Evolutionary conservation across 2,329 filamentous ascomycete genomes (phyloP).

Genomic region (Beauveria asiatica): DNA sequence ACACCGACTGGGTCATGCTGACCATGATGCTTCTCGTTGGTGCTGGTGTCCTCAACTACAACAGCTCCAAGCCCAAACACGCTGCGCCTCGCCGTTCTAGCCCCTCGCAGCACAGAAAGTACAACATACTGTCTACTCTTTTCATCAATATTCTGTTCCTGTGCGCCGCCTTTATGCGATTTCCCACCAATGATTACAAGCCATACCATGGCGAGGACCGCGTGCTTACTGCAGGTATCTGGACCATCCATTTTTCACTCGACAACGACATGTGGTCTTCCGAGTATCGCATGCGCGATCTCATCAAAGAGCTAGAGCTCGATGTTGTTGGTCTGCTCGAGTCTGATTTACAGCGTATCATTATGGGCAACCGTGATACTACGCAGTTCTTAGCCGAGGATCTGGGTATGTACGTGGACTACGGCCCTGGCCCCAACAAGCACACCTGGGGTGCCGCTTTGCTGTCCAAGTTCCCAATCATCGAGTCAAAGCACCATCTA

Average conservation of each 20-base stretch:
- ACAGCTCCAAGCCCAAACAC: constrained; percentile 38
- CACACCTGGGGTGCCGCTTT: constrained; percentile 95
- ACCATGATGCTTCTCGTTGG: constrained; percentile 78
- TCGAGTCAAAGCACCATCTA: constrained; percentile 94
- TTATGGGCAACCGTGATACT: constrained; percentile 97
- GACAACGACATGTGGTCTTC: constrained; percentile 99
- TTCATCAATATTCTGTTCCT: constrained; percentile 72
- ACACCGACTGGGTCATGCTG: constrained; percentile 91
- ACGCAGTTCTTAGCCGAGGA: constrained; percentile 95
- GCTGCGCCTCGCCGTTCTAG: constrained; percentile 22
- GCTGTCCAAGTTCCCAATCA: constrained; percentile 92
- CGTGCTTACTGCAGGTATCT: constrained; percentile 87
- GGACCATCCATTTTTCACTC: constrained; percentile 96
- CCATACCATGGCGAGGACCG: constrained; percentile 86
- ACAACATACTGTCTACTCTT: constrained; percentile 52
- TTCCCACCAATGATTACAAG: constrained; percentile 84
- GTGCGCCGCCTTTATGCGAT: constrained; percentile 76
- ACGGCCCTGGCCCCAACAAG: constrained; percentile 94
- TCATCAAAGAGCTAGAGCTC: constrained; percentile 90
- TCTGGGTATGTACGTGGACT: constrained; percentile 97
- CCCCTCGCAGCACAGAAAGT: constrained; percentile 40
- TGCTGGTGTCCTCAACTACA: constrained; percentile 70
- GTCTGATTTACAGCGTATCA: constrained; percentile 89
- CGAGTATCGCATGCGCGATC: constrained; percentile 83
- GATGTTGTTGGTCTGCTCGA: constrained; percentile 94